phyloP scores from a whole-genome alignment of 1,284 basidiomycete species.

The Schizophyllum amplum region DNA sequence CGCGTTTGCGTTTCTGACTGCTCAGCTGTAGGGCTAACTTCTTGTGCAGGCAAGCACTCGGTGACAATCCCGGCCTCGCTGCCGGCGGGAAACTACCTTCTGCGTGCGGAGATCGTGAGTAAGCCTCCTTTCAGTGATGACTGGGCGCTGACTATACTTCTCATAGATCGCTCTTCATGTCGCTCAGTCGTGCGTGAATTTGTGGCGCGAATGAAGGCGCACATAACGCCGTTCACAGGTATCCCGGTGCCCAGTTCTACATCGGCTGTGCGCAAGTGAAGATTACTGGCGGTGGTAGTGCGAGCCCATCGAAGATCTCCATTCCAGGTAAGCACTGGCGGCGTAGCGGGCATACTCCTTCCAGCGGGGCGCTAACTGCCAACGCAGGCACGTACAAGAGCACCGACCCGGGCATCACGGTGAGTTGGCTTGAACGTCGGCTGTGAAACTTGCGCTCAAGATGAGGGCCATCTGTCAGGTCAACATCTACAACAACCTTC shows the following conservation, averaged over 20 bases:
- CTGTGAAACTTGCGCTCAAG: not conserved
- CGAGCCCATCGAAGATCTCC: constrained; percentile 36
- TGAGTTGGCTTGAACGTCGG: constrained; percentile 14
- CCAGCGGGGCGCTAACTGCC: not conserved
- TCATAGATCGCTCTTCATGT: constrained; percentile 38
- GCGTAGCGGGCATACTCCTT: not conserved
- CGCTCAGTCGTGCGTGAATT: constrained; percentile 17
- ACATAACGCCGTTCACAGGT: constrained; percentile 8
- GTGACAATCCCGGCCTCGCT: constrained; percentile 37
- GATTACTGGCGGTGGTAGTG: constrained; percentile 34
- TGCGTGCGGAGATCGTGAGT: constrained; percentile 39
- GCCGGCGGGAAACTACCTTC: constrained; percentile 41
- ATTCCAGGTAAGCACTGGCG: constrained; percentile 19
- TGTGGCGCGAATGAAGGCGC: not conserved
- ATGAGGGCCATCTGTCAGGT: constrained; percentile 19
- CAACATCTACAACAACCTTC: constrained; percentile 44
- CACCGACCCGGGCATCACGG: constrained; percentile 39
- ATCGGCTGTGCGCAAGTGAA: constrained; percentile 38
- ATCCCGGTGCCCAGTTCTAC: constrained; percentile 41
- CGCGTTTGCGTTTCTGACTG: constrained; percentile 10
- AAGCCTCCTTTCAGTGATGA: not conserved
- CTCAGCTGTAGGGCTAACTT: not conserved
- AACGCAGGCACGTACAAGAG: constrained; percentile 30
- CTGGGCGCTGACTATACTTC: not conserved
- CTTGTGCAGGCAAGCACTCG: constrained; percentile 28